Conservation (phyloP, 176 grass and related monocot species). For the Panicum miliaceum region DNA sequence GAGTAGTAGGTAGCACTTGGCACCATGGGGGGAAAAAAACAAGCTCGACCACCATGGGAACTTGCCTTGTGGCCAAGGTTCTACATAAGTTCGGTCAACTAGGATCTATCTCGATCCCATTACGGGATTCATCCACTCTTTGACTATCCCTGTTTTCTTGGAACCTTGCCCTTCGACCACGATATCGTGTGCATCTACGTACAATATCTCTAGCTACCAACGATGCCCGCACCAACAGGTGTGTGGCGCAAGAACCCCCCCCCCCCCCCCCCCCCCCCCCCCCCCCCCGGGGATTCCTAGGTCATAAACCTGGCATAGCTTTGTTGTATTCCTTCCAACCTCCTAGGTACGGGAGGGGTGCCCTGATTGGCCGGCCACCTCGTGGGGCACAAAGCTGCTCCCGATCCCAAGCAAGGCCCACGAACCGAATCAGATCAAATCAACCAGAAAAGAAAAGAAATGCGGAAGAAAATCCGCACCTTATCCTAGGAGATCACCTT, state of each 20-base stretch:
- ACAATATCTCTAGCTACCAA: not conserved
- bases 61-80: not conserved
- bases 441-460: too few relatives aligned
- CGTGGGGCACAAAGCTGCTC: not conserved
- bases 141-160: not conserved
- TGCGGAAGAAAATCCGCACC: not conserved
- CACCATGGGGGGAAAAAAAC: not conserved
- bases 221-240: constrained; percentile 6
- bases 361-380: not conserved
- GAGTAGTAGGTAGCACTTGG: too few relatives aligned
- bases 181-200: not conserved
- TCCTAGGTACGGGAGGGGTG: not conserved
- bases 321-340: not conserved
- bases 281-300: too few relatives aligned
- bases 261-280: too few relatives aligned
- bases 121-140: not conserved
- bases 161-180: not conserved
- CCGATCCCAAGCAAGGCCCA: not conserved
- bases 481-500: constrained; percentile 10
- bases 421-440: not conserved
- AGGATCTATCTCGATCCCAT: not conserved
- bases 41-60: not conserved
- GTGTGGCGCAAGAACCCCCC: not conserved
- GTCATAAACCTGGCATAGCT: not conserved
- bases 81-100: not conserved